Percentiles rank a stretch among this genome's conserved stretches.
These are phyloP conservation scores for Citrullus colocynthis DNA, from an alignment of 306 rosid genomes.

Conservation along the genomic window DNA sequence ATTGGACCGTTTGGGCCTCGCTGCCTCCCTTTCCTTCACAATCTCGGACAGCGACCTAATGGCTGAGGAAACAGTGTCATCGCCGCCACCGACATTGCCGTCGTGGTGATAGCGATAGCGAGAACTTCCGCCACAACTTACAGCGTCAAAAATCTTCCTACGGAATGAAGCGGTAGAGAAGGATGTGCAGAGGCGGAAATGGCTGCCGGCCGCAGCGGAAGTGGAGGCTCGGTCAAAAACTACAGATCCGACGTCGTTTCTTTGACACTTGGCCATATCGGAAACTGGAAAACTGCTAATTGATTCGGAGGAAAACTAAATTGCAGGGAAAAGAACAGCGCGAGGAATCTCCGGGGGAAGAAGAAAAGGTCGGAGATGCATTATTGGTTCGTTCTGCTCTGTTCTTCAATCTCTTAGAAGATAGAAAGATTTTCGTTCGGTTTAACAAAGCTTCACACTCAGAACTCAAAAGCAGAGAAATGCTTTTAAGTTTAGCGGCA, in stretches of 20 bases:
- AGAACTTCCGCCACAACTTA: constrained; percentile 74
- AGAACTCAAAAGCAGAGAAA: not conserved
- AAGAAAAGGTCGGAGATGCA: not conserved
- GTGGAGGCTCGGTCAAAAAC: constrained; percentile 33
- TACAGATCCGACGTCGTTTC: constrained; percentile 50
- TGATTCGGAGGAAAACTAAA: constrained; percentile 17
- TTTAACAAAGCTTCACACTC: not conserved
- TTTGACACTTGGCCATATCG: constrained; percentile 62
- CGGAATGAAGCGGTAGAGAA: constrained; percentile 56
- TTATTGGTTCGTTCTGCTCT: not conserved
- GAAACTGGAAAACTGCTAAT: constrained; percentile 1
- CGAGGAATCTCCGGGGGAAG: not conserved
- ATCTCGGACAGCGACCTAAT: constrained; percentile 15
- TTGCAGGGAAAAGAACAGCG: constrained; percentile 18
- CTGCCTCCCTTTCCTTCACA: constrained; percentile 8
- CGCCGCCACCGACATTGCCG: not conserved
- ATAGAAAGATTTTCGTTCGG: not conserved
- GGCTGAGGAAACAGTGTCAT: not conserved
- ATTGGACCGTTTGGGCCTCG: constrained; percentile 5
- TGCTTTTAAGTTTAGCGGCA: not conserved
- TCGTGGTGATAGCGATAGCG: constrained; percentile 24
- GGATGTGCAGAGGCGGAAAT: constrained; percentile 43
- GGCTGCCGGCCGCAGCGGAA: constrained; percentile 13
- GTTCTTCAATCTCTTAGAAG: not conserved
- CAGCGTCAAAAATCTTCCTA: constrained; percentile 56